phyloP scores from a whole-genome alignment of 2,329 filamentous ascomycete species.

The Beauveria asiatica region DNA sequence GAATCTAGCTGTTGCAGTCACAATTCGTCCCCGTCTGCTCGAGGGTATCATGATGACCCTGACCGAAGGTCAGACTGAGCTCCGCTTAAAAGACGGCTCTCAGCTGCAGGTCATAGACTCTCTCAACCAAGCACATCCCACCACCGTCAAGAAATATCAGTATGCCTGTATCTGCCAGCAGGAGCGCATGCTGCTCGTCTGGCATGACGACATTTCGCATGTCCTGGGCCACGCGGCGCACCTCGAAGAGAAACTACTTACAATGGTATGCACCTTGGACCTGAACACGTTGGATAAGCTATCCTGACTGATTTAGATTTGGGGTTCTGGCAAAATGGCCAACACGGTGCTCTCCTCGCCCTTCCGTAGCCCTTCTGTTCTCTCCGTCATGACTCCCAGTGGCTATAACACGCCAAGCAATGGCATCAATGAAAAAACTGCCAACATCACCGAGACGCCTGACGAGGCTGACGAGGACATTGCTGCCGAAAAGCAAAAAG shows the following conservation, averaged over 20 bases:
- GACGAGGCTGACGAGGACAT: constrained; percentile 15
- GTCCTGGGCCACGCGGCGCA: constrained; percentile 29
- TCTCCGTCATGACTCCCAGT: background rate
- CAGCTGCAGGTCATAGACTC: constrained; percentile 37
- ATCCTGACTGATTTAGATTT: constrained; percentile 13
- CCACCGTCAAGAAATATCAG: constrained; percentile 33
- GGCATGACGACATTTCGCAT: constrained; percentile 32
- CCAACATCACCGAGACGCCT: constrained; percentile 5
- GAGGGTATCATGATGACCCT: constrained; percentile 35
- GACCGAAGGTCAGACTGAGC: constrained; percentile 31
- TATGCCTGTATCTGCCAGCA: constrained; percentile 34
- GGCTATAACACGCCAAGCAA: constrained; percentile 5
- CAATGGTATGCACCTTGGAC: constrained; percentile 22
- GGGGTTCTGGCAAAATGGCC: constrained; percentile 4
- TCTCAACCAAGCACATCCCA: constrained; percentile 27
- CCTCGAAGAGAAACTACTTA: constrained; percentile 25
- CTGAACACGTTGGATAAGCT: constrained; percentile 11
- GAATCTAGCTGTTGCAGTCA: constrained; percentile 38
- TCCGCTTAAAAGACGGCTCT: constrained; percentile 33
- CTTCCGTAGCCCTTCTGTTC: background rate
- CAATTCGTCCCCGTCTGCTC: constrained; percentile 40
- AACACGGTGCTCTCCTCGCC: background rate
- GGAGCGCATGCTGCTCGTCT: constrained; percentile 33
- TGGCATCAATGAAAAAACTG: constrained; percentile 13
- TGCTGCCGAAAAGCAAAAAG: constrained; percentile 16